Conservation (phyloP, 2,329 filamentous ascomycete species). For the Colletotrichum tanaceti region DNA sequence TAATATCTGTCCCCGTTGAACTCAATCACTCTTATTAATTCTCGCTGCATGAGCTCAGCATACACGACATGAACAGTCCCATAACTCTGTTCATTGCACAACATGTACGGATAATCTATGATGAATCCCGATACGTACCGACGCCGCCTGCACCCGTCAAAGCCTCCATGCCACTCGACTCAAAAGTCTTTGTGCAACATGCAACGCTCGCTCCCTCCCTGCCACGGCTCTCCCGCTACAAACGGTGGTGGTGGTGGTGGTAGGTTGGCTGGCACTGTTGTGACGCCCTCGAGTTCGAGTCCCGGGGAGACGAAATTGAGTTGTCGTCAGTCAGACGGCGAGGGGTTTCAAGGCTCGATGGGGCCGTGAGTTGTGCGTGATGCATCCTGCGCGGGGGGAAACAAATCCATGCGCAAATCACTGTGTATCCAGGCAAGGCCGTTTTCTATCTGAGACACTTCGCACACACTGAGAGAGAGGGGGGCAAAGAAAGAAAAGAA, state of each 20-base stretch:
- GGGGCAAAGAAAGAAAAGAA: too few relatives aligned
- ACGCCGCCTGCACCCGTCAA: constrained; percentile 20
- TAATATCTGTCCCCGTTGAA: too few relatives aligned
- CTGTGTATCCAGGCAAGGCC: not conserved
- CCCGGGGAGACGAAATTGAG: not conserved
- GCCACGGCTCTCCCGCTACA: too few relatives aligned
- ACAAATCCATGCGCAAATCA: constrained; percentile 5
- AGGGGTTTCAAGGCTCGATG: not conserved
- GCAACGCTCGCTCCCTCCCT: not conserved
- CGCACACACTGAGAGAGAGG: too few relatives aligned
- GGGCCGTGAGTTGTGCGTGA: constrained; percentile 10
- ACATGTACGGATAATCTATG: too few relatives aligned
- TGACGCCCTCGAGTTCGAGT: too few relatives aligned
- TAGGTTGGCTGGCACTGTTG: not conserved
- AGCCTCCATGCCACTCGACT: constrained; percentile 13
- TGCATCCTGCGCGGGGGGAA: constrained; percentile 19
- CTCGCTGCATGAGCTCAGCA: too few relatives aligned
- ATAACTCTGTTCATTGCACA: too few relatives aligned
- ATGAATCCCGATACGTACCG: not conserved
- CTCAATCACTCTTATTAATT: too few relatives aligned
- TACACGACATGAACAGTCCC: too few relatives aligned
- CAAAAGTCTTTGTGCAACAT: not conserved
- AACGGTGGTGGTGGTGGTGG: too few relatives aligned
- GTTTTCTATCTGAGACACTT: not conserved
- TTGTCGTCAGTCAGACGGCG: not conserved